Base-by-base conservation (phyloP, 768 basidiomycete species). In the Xanthoconium purpureum region DNA sequence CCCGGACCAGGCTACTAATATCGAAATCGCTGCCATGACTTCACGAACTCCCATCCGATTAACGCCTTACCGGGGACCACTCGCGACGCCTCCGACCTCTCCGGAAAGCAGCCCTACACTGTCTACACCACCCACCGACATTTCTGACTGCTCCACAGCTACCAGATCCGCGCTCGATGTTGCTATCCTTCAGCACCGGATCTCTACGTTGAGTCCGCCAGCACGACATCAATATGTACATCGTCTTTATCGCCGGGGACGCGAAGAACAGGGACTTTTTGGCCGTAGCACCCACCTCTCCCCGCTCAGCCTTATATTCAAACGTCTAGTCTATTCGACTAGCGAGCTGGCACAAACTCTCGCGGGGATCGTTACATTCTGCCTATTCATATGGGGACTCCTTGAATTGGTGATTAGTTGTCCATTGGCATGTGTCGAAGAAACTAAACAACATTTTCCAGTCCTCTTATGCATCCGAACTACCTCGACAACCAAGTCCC, bases 41-140 rank as follows among this genome's bases (percentile, higher is more conserved):
- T 62, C 66, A 60, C 66, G 55, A 52, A 66, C 66, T 20, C 68
- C 66, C 29, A 54, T 65, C 30, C 60, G 62, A 47, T 33, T 61
- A 33, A 66, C 64, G 6, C 57, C 66, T 18, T 54, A 68, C 29
- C 66, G 66, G 0, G 69, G 69, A 52, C 68, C 69, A 12, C 69
- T 70, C 1, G 64, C 66, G 30, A 64, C 64, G 14, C 68, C 68
- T 38, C 35, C 60, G 3, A 42, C 56, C 9, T 63, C 62, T 0
- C 50, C 57, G 5, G 61, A 65, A 45, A 60, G 61, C 43, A 64
- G 59, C 36, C 57, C 61, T n/a, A 66, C 47, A 7, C 38, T 13
- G 20, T 61, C 65, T 28, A 48, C 57, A 11, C 58, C 62, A 5
- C 57, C 55, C 30, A 49, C 45, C 38, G 57, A 60, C 35, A 56